Percentiles rank a stretch among this genome's conserved stretches.
Conservation (phyloP, 768 basidiomycete species). For the Suillus tomentosus region DNA sequence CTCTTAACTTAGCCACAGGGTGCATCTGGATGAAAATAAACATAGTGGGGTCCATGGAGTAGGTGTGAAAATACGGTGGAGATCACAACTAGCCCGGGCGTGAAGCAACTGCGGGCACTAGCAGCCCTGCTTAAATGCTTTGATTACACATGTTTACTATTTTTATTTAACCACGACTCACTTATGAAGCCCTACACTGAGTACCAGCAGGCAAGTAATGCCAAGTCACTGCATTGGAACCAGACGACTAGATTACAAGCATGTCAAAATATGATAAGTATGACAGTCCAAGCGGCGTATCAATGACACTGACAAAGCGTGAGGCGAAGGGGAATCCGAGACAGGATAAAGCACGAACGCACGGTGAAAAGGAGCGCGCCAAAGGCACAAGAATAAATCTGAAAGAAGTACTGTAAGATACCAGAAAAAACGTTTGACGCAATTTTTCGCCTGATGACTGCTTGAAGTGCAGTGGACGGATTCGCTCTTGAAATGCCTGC, state of each 20-base stretch:
- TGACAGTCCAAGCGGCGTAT: background rate
- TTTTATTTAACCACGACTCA: background rate
- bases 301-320: background rate
- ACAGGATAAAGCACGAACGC: background rate
- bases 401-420: background rate
- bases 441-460: background rate
- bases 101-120: too few relatives aligned
- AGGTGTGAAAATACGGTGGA: background rate
- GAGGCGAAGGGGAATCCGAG: background rate
- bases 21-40: background rate
- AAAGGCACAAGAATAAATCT: background rate
- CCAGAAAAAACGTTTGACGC: background rate
- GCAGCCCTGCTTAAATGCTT: background rate
- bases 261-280: background rate
- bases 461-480: background rate
- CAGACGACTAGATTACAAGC: background rate
- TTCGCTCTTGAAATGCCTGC: background rate
- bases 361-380: background rate
- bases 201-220: background rate
- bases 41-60: background rate
- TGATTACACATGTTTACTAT: background rate
- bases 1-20: background rate
- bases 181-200: background rate
- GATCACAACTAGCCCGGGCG: background rate
- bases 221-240: background rate